Evolutionary conservation across 306 rosid genomes (phyloP), one percentile per base, ranked within the genome.

Genomic region (Lablab purpureus): DNA sequence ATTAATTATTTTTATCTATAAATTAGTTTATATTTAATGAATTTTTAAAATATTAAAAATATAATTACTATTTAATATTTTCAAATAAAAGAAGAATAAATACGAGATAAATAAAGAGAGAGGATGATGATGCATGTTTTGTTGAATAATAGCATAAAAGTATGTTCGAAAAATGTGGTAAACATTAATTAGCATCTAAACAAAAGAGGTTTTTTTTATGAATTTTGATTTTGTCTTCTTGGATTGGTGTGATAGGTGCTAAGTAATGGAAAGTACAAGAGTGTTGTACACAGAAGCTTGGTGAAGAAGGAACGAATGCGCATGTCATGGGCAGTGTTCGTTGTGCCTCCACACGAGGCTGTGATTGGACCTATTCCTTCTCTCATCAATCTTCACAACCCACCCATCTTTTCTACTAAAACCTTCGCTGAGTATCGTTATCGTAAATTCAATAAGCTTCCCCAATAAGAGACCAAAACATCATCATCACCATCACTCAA

Each of bases 291-390:
- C 13, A 84, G 90, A 71, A 88, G 97, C 81, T 72, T 88, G 87
- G 94, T 90, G 84, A 90, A 86, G 80, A 87, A 88, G 81, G 89
- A 90, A 54, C 51, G 40, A 8, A 81, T 28, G 15, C 84, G 94
- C 15, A 87, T 92, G 90, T 92, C 94, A 0, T 90, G 97, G 94
- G 93, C 92, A 0, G 90, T 84, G 49, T 92, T 92, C 36, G 30
- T 56, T 40, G 82, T 7, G 67, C 97, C 91, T 19, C 91, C 93
- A 10, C 89, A 17, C 7, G 84, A 88, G 67, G 37, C 77, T 0
- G 63, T 76, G 40, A 82, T 92, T 6, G 93, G 97, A n/a, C 91
- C 97, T 50, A 71, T 84, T 40, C 73, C 82, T 52, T 49, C 28
- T 30, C 81, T 92, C 0, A n/a, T 90, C 36, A 80, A 84, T 25